phyloP scores from a whole-genome alignment of 1,139 yeast genomes.

The Diutina sp. region DNA sequence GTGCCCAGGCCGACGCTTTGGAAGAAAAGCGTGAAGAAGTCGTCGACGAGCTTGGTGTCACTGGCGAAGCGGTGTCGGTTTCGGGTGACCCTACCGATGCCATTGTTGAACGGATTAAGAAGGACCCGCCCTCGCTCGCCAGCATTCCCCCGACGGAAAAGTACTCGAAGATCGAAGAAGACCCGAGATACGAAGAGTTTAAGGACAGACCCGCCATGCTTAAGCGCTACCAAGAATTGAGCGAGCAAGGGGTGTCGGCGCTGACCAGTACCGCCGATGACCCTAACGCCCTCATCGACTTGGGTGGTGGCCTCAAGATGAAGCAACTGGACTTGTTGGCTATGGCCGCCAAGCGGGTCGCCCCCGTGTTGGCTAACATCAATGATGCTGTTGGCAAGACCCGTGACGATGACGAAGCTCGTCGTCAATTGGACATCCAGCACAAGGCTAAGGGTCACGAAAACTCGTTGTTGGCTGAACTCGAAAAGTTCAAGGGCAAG shows the following conservation, averaged over 20 bases:
- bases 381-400: constrained; percentile 38
- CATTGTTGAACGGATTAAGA: constrained; percentile 14
- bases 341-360: constrained; percentile 43
- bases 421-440: constrained; percentile 26
- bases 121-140: constrained; percentile 12
- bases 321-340: constrained; percentile 44
- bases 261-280: constrained; percentile 29
- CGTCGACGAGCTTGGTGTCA: constrained; percentile 5
- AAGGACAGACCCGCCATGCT: constrained; percentile 1
- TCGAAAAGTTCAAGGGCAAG: constrained; percentile 16
- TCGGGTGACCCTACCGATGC: constrained; percentile 11
- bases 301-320: constrained; percentile 43
- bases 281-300: constrained; percentile 35
- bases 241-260: background rate
- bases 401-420: constrained; percentile 33
- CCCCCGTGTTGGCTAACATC: constrained; percentile 39
- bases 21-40: constrained; percentile 4
- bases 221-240: background rate
- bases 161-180: background rate
- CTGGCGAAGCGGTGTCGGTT: constrained; percentile 5
- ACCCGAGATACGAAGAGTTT: background rate
- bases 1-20: constrained; percentile 5
- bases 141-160: background rate
- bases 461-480: constrained; percentile 26
- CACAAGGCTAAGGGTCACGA: constrained; percentile 30